Conservation (phyloP, 1,284 basidiomycete genomes). For the Earliella scabrosa region DNA sequence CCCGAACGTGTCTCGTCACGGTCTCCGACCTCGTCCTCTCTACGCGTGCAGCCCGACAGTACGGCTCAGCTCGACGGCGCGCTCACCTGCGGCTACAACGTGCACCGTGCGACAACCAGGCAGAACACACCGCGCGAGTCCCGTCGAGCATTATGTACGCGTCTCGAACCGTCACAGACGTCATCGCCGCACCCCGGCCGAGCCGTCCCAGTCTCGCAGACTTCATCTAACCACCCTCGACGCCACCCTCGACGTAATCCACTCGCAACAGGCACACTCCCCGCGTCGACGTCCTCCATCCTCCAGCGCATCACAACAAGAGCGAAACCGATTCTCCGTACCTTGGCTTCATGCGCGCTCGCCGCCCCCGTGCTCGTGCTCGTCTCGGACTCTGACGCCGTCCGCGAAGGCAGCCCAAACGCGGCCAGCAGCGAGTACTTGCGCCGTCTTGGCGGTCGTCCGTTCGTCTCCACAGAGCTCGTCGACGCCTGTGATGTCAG, state of each 20-base stretch:
- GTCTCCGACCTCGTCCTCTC: conserved; percentile 1
- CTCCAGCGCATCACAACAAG: not conserved
- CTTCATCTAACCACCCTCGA: conserved; percentile 9
- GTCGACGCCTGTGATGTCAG: conserved; percentile 9
- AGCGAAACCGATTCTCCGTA: conserved; percentile 8
- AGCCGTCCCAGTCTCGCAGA: not conserved
- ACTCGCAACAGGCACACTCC: not conserved
- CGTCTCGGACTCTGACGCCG: conserved; percentile 11
- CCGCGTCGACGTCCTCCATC: not conserved
- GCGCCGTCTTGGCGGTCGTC: conserved; percentile 20
- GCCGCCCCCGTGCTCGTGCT: not conserved
- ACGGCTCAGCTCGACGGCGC: too few relatives aligned
- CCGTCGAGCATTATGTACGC: not conserved
- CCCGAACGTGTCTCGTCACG: conserved; percentile 14
- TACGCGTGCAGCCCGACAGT: not conserved
- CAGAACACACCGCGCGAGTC: not conserved
- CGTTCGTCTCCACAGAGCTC: conserved; percentile 4
- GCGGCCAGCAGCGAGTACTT: conserved; percentile 31
- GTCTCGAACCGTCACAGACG: conserved; percentile 1
- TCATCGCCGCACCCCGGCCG: conserved; percentile 10
- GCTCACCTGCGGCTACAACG: not conserved
- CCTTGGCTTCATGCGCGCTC: conserved; percentile 16
- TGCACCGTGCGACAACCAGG: not conserved
- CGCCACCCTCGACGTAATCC: conserved; percentile 18
- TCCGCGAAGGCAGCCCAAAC: conserved; percentile 22